Base-by-base conservation (phyloP, 768 basidiomycete species). In the Mycena capillaripes region DNA sequence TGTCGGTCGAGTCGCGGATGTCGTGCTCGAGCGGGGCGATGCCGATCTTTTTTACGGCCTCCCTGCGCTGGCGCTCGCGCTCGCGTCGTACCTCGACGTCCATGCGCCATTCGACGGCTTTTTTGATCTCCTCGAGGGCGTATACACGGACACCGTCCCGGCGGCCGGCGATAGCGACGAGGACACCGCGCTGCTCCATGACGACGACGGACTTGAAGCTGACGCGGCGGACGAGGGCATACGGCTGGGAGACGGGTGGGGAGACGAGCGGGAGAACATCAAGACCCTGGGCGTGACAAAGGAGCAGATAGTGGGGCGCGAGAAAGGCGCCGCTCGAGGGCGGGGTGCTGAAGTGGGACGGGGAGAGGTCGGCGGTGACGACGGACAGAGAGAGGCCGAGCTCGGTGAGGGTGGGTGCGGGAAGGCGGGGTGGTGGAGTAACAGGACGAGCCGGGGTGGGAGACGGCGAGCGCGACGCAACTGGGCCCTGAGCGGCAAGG, bases 121-220 rank as follows among this genome's bases (percentile, higher is more conserved):
- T 94, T 80, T 91, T 93, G 16, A 96, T 89, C 77, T 96, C 95
- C 69, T 96, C 95, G 19, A 96, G 84, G 21, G 95, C 95, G 80
- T 96, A 96, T 21, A 96, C 95, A 40, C 95, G 89, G 52, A 96
- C 95, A 4, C 95, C 95, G 73, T 96, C 94, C 75, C 95, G 84
- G 72, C 95, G 85, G 11, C 95, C 95, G 19, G 95, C 95, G 72
- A 96, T 95, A 16, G 95, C 95, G 11, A 96, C 95, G n/a, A 96
- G 83, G 0, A 96, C 94, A 9, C 95, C 95, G 34, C 95, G 92
- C 77, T 96, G 93, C 76, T 96, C 95, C 95, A 96, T 96, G 17
- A 96, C 92, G 0, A 96, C 93, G n/a, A 96, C 92, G 66, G 89
- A 91, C 78, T 95, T 96, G 82, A 96, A 96, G 40, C 88, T 87